Evolutionary conservation across 2,329 filamentous ascomycete genomes (phyloP).

Genomic region (Metarhizium album): DNA sequence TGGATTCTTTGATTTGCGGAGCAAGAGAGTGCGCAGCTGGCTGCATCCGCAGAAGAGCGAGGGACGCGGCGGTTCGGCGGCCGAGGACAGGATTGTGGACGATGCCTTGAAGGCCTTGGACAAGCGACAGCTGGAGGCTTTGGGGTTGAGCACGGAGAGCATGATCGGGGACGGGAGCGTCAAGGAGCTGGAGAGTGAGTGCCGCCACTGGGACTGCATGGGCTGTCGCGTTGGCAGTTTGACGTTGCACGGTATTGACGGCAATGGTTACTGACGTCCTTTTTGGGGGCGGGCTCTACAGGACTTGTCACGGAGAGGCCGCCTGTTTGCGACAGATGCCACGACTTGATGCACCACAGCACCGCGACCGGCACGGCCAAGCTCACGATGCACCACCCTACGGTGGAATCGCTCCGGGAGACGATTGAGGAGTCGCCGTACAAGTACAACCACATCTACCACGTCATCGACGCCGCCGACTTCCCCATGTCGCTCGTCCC

Average conservation of each 20-base stretch:
- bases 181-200: conserved; percentile 1
- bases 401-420: conserved; percentile 67
- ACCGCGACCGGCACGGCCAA: conserved; percentile 34
- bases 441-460: conserved; percentile 88
- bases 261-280: no score
- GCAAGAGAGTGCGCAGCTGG: conserved; percentile 41
- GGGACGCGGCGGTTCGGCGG: conserved; percentile 14
- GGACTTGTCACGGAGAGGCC: conserved; percentile 18
- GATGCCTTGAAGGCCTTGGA: conserved; percentile 33
- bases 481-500: conserved; percentile 91
- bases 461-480: conserved; percentile 88
- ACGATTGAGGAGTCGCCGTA: conserved; percentile 84
- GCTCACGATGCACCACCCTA: conserved; percentile 66
- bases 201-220: neutral
- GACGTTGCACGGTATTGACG: neutral
- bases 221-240: neutral
- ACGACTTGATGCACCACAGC: conserved; percentile 68
- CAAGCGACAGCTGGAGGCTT: conserved; percentile 28
- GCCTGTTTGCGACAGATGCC: conserved; percentile 80
- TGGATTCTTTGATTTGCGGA: conserved; percentile 44
- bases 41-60: conserved; percentile 14
- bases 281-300: conserved; percentile 5
- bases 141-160: conserved; percentile 34
- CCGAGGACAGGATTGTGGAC: conserved; percentile 37
- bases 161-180: conserved; percentile 17